Evolutionary conservation across 1,284 basidiomycete species (phyloP).

Genomic region (Leccinum ponderosum): DNA sequence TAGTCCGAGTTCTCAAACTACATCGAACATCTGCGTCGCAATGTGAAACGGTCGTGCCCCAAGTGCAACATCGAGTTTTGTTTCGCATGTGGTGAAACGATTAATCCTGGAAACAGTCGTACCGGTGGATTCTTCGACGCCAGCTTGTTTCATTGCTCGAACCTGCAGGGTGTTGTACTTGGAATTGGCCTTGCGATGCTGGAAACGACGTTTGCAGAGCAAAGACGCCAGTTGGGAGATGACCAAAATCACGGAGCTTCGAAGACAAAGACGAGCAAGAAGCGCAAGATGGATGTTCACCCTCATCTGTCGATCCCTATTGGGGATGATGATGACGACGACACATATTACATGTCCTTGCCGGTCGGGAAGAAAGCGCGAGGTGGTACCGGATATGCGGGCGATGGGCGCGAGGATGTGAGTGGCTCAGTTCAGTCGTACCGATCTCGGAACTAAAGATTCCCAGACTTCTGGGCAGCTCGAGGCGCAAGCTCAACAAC

Average conservation of each 20-base stretch:
- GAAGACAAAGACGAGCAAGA: slow-evolving; percentile 46
- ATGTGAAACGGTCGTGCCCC: slow-evolving; percentile 62
- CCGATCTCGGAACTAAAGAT: slow-evolving; percentile 3
- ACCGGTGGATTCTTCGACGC: slow-evolving; percentile 45
- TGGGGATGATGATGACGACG: slow-evolving; percentile 58
- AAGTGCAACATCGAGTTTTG: slow-evolving; percentile 71
- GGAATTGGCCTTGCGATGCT: slow-evolving; percentile 83
- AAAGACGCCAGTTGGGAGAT: slow-evolving; percentile 45
- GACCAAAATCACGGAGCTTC: slow-evolving; percentile 35
- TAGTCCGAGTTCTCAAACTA: slow-evolving; percentile 75
- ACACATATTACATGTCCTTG: slow-evolving; percentile 44
- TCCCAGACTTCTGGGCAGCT: slow-evolving; percentile 73
- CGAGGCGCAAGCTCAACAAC: slow-evolving; percentile 72
- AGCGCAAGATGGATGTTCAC: slow-evolving; percentile 47
- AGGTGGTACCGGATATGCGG: slow-evolving; percentile 84
- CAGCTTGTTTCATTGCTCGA: slow-evolving; percentile 82
- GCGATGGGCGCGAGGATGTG: slow-evolving; percentile 78
- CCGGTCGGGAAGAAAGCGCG: slow-evolving; percentile 61
- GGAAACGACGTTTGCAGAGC: slow-evolving; percentile 66
- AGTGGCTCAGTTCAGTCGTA: slow-evolving; percentile 33
- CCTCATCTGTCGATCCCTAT: slow-evolving; percentile 30
- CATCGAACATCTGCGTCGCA: slow-evolving; percentile 58
- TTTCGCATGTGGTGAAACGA: slow-evolving; percentile 81
- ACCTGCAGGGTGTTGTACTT: slow-evolving; percentile 83
- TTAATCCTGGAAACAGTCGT: slow-evolving; percentile 44